Evolutionary conservation across 331 rosid species (phyloP).

Genomic region (Phaseolus coccineus): DNA sequence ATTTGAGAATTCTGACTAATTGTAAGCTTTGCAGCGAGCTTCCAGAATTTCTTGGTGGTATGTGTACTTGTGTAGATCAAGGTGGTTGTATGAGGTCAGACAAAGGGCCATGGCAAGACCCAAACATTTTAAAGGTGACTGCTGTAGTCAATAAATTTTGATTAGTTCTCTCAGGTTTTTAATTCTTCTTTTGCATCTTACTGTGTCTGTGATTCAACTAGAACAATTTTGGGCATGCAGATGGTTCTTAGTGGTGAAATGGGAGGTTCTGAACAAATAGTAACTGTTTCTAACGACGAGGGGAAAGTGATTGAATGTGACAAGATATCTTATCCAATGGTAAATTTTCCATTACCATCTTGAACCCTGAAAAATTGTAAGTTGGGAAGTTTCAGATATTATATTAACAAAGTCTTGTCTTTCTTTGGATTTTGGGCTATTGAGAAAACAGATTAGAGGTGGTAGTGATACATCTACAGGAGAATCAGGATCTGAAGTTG

Average conservation of each 20-base stretch:
- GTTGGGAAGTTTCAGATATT: neutral
- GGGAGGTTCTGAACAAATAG: slow-evolving; percentile 61
- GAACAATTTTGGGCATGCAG: slow-evolving; percentile 52
- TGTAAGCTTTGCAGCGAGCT: slow-evolving; percentile 67
- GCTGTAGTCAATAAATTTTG: neutral
- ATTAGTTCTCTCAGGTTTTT: neutral
- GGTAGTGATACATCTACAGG: slow-evolving; percentile 79
- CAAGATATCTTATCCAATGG: slow-evolving; percentile 61
- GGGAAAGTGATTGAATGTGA: slow-evolving; percentile 63
- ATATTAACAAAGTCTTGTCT: slow-evolving; percentile 25
- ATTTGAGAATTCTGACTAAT: slow-evolving; percentile 40
- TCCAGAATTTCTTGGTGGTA: slow-evolving; percentile 88
- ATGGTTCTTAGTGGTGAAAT: slow-evolving; percentile 75
- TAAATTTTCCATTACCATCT: slow-evolving; percentile 44
- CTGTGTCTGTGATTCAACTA: slow-evolving; percentile 39
- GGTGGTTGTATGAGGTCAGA: slow-evolving; percentile 86
- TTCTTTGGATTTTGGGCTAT: slow-evolving; percentile 31
- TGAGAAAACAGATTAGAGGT: slow-evolving; percentile 59
- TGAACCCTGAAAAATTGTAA: neutral
- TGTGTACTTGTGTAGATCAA: slow-evolving; percentile 71
- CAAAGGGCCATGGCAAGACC: slow-evolving; percentile 94
- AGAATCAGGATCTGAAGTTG: slow-evolving; percentile 91
- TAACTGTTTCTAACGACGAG: slow-evolving; percentile 58
- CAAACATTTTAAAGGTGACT: slow-evolving; percentile 71
- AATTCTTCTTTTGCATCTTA: slow-evolving; percentile 28